phyloP scores from a whole-genome alignment of 305 asterid genomes.

The Ilex paraguariensis region DNA sequence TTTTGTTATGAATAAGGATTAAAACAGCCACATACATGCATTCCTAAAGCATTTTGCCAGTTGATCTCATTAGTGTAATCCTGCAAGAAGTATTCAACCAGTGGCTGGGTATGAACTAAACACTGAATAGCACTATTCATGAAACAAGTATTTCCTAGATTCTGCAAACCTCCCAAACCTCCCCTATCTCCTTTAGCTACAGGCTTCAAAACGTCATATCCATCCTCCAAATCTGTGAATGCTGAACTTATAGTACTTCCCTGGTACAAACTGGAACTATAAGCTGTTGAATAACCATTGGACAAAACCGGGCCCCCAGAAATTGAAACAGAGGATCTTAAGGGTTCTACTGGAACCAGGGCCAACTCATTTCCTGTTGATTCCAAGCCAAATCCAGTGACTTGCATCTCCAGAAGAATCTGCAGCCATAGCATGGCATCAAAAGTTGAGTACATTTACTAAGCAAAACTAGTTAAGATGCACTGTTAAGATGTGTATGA shows the following conservation, averaged over 20 bases:
- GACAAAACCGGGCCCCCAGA: slow-evolving; percentile 89
- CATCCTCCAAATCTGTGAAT: slow-evolving; percentile 60
- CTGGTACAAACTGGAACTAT: slow-evolving; percentile 45
- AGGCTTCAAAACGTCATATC: slow-evolving; percentile 39
- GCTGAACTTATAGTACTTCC: slow-evolving; percentile 47
- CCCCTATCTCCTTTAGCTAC: slow-evolving; percentile 50
- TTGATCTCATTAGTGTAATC: slow-evolving; percentile 83
- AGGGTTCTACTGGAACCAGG: slow-evolving; percentile 73
- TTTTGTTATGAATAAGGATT: slow-evolving; percentile 11
- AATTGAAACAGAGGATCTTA: slow-evolving; percentile 64
- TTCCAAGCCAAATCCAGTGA: slow-evolving; percentile 57
- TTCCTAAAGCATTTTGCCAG: slow-evolving; percentile 77
- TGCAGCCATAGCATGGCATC: slow-evolving; percentile 24
- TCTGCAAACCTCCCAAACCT: slow-evolving; percentile 92
- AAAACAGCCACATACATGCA: slow-evolving; percentile 61
- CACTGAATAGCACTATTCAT: slow-evolving; percentile 96
- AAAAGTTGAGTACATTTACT: neutral
- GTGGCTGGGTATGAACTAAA: slow-evolving; percentile 90
- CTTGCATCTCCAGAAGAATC: slow-evolving; percentile 83
- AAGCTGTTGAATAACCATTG: slow-evolving; percentile 60
- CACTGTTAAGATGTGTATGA: neutral
- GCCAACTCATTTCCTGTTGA: slow-evolving; percentile 82
- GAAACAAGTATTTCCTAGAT: slow-evolving; percentile 95
- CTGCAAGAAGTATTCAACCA: slow-evolving; percentile 75
- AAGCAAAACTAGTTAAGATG: neutral